Evolutionary conservation across 495 filamentous ascomycete species (phyloP), one percentile per base, ranked within the genome.

Genomic region (Immersiella caudata): DNA sequence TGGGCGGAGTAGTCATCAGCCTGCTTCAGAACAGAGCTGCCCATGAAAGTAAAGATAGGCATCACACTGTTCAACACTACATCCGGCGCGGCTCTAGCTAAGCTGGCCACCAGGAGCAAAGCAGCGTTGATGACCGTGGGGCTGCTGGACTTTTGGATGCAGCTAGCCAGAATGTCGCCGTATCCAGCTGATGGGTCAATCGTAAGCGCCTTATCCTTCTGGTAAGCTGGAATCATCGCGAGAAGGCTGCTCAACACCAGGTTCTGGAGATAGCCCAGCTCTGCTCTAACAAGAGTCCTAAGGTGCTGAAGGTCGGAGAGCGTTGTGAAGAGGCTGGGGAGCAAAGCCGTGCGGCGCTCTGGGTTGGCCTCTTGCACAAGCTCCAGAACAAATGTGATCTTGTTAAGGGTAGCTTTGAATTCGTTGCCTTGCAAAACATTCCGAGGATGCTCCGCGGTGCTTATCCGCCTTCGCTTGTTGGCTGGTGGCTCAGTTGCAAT

Each of bases 31-130:
- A 96, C 88, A 26, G 90, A 94, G 29, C 89, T 88, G 46, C 93
- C 91, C 92, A 97, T 96, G 78, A 97, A 97, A 0, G 95, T 97
- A 79, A 99, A 99, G 40, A 99, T 94, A 6, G 96, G 96, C 95
- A 99, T 98, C 60, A 99, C 91, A 67, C 92, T 97, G 74, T 99
- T 94, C 60, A 98, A 84, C 11, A 99, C 91, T 24, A 93, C 78
- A 72, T 97, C 92, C 0, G 95, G 95, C 0, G 90, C 90, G 70
- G 92, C 90, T 49, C 87, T 87, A 33, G 95, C 94, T 56, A 98
- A 78, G 24, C 85, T 88, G 1, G 93, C 91, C 18, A 98, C 88
- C 18, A 99, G 84, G n/a, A 97, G 86, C 9, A 99, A 83, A 12
- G 94, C 94, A 8, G 88, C 85, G 70, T 97, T 97, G 76, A 96